These are phyloP conservation scores for Cutaneotrichosporon cyanovorans DNA, from an alignment of 1,284 basidiomycete species.

Conservation along the genomic window DNA sequence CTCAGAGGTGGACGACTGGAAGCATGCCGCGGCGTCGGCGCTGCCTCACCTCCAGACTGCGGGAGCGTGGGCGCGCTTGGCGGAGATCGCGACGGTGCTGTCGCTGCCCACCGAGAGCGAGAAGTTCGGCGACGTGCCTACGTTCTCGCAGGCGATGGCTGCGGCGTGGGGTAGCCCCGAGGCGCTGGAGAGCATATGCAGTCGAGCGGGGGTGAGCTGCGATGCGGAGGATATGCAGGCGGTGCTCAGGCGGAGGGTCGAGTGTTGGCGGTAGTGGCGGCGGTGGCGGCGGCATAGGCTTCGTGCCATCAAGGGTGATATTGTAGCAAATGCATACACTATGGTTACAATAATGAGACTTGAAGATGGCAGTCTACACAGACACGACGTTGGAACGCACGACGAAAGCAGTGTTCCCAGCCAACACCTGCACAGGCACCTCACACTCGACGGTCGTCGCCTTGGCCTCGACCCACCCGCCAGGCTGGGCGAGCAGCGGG, in stretches of 20 bases:
- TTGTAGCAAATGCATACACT: too few species aligned
- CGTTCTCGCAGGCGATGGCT: conserved; percentile 72
- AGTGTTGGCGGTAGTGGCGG: conserved; percentile 34
- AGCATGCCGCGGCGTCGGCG: conserved; percentile 56
- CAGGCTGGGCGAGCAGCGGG: conserved; percentile 45
- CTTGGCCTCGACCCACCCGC: conserved; percentile 48
- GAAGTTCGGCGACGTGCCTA: conserved; percentile 55
- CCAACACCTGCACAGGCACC: conserved; percentile 78
- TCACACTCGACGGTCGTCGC: conserved; percentile 83
- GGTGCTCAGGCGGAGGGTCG: conserved; percentile 36
- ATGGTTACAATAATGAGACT: neutral
- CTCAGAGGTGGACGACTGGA: conserved; percentile 69
- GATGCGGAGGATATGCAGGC: conserved; percentile 28
- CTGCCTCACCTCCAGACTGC: conserved; percentile 44
- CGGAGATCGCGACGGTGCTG: conserved; percentile 61
- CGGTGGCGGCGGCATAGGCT: too few species aligned
- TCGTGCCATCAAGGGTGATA: too few species aligned
- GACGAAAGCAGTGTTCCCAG: conserved; percentile 76
- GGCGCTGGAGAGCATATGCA: conserved; percentile 57
- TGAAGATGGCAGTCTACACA: too few species aligned
- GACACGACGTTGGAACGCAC: conserved; percentile 28
- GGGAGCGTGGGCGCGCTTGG: conserved; percentile 62
- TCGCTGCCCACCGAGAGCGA: conserved; percentile 50
- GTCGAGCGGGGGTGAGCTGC: conserved; percentile 43
- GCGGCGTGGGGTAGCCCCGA: conserved; percentile 66